Evolutionary conservation across 179 eudicot species (phyloP), one percentile per base, ranked within the genome.

Genomic region (Beta lomatogona): DNA sequence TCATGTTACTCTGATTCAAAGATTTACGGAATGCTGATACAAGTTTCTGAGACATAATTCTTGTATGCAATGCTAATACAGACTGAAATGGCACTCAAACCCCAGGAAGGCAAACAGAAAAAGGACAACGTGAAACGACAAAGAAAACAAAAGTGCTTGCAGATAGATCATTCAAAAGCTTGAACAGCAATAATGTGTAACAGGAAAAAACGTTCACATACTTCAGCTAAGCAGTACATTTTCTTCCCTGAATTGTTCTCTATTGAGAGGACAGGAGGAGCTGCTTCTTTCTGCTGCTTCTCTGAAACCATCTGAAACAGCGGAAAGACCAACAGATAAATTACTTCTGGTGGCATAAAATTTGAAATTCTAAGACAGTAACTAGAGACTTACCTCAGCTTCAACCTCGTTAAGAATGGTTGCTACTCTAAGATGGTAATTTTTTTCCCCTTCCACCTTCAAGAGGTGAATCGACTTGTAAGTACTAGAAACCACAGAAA

Each of bases 281-380:
- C 89, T 80, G 98, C 91, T 83, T 95, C 98, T 88, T 92, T 94
- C 80, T 97, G 89, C 86, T 95, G 99, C 88, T 92, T 95, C 85
- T 95, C 99, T 1, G 93, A 91, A 50, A 93, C 93, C 90, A 95
- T 86, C 99, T 95, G 85, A 54, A 88, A 83, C 77, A 79, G 80
- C 69, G 28, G 58, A 70, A 67, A 68, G 75, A 36, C 45, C 19
- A 80, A 45, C 22, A n/a, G n/a, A 64, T 74, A 66, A 59, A 36
- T 60, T 71, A 67, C 28, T 28, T 31, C 41, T 58, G 45, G 68
- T 12, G 28, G 21, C 16, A 14, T 1, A 45, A 21, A 54, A 4
- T 50, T 16, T 31, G 71, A 28, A 36, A 60, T 66, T 15, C 11
- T 55, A 15, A 25, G 45, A 44, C 2, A 58, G 55, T 52, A 25